These are phyloP conservation scores for Tetrapyrgos nigripes DNA, from an alignment of 1,284 basidiomycete genomes.

Conservation along the genomic window DNA sequence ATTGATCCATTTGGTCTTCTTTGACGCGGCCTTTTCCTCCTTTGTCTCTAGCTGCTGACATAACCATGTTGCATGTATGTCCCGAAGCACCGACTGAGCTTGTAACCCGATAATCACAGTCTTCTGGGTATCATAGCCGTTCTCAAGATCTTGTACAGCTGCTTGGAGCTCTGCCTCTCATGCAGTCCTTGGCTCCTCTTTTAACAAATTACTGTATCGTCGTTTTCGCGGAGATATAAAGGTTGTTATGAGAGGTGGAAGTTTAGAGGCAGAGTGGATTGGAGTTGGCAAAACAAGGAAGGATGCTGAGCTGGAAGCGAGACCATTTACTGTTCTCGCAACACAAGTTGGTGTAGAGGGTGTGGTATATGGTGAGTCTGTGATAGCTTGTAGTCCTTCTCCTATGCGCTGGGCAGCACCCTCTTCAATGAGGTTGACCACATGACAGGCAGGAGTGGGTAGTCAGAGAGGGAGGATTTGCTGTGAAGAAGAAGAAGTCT, in stretches of 20 bases:
- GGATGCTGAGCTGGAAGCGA: not conserved
- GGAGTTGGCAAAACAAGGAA: not conserved
- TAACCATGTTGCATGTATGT: not conserved
- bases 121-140: not conserved
- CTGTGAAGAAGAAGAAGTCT: conserved; percentile 5
- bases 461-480: not conserved
- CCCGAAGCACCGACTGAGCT: not conserved
- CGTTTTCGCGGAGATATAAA: not conserved
- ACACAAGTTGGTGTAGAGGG: too few relatives aligned
- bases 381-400: not conserved
- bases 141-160: not conserved
- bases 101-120: not conserved
- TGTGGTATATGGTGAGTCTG: not conserved
- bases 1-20: not conserved
- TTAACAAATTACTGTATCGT: too few relatives aligned
- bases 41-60: conserved; percentile 4
- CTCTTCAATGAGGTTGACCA: not conserved
- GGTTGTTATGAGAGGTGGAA: not conserved
- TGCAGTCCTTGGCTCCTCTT: too few relatives aligned
- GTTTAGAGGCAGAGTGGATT: not conserved
- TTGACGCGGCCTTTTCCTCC: not conserved
- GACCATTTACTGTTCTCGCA: too few relatives aligned
- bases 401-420: not conserved
- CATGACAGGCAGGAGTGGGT: not conserved
- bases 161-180: too few relatives aligned